phyloP scores from a whole-genome alignment of 352 stramenopile species.

The Phytophthora sp. region DNA sequence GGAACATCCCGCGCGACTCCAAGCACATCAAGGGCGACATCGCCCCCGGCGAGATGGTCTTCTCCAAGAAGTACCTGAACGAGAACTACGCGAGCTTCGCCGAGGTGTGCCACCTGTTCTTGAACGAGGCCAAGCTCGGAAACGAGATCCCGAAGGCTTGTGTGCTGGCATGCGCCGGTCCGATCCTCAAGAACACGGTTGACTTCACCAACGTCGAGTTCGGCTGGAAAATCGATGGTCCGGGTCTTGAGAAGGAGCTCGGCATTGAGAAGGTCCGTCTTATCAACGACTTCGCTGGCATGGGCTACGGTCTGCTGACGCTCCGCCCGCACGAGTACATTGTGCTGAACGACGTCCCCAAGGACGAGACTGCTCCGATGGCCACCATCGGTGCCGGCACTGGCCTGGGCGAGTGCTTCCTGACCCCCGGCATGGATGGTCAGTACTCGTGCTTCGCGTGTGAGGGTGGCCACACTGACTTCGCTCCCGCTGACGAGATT shows the following conservation, averaged over 20 bases:
- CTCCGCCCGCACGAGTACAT: constrained; percentile 91
- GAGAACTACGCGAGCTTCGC: constrained; percentile 72
- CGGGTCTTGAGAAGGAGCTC: constrained; percentile 60
- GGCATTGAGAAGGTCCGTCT: constrained; percentile 85
- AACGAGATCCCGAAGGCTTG: constrained; percentile 52
- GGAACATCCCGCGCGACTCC: constrained; percentile 55
- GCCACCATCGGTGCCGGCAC: constrained; percentile 95
- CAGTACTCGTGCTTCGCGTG: constrained; percentile 91
- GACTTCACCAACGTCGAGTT: constrained; percentile 93
- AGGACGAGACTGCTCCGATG: constrained; percentile 81
- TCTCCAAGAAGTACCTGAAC: constrained; percentile 83
- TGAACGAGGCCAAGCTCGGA: constrained; percentile 87
- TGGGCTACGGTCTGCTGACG: constrained; percentile 96
- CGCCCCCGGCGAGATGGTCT: constrained; percentile 69
- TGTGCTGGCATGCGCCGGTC: constrained; percentile 70
- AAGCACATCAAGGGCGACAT: constrained; percentile 51
- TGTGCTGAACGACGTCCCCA: constrained; percentile 70
- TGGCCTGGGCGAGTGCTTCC: constrained; percentile 94
- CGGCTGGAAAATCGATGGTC: constrained; percentile 85
- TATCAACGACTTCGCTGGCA: constrained; percentile 96
- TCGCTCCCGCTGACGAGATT: constrained; percentile 85
- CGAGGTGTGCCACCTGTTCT: constrained; percentile 89
- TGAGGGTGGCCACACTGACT: constrained; percentile 95
- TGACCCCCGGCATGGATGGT: constrained; percentile 82
- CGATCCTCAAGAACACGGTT: constrained; percentile 73